phyloP scores from a whole-genome alignment of 768 basidiomycete genomes.

The Galerina sulciceps region DNA sequence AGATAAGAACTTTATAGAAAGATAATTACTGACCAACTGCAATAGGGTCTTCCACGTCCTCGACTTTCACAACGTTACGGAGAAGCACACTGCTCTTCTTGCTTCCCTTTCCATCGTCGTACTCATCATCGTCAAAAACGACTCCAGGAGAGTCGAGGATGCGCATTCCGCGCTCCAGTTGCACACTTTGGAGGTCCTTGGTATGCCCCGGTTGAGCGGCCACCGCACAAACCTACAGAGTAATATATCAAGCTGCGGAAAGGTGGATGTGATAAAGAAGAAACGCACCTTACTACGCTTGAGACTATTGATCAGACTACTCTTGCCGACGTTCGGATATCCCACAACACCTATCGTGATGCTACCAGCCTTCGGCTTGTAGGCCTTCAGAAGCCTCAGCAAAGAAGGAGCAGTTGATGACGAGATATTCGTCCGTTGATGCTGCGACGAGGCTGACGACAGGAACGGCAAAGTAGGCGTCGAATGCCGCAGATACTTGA shows the following conservation, averaged over 20 bases:
- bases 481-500: constrained; percentile 87
- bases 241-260: neutral
- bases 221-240: constrained; percentile 79
- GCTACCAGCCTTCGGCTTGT: constrained; percentile 71
- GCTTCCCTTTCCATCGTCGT: constrained; percentile 42
- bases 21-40: constrained; percentile 69
- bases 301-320: constrained; percentile 90
- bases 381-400: constrained; percentile 82
- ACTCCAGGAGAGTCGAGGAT: constrained; percentile 97
- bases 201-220: constrained; percentile 96
- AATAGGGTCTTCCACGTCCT: constrained; percentile 89
- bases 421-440: constrained; percentile 82
- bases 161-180: constrained; percentile 89
- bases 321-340: constrained; percentile 98
- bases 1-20: neutral
- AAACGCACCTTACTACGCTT: constrained; percentile 73
- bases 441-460: constrained; percentile 72
- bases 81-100: constrained; percentile 73
- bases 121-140: constrained; percentile 86
- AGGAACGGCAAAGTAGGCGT: constrained; percentile 95
- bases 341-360: constrained; percentile 92
- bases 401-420: constrained; percentile 77
- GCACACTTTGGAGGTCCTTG: constrained; percentile 87
- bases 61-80: constrained; percentile 88
- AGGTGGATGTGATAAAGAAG: neutral